Evolutionary conservation across 1,284 basidiomycete genomes (phyloP).

Genomic region (Ganoderma resinaceum): DNA sequence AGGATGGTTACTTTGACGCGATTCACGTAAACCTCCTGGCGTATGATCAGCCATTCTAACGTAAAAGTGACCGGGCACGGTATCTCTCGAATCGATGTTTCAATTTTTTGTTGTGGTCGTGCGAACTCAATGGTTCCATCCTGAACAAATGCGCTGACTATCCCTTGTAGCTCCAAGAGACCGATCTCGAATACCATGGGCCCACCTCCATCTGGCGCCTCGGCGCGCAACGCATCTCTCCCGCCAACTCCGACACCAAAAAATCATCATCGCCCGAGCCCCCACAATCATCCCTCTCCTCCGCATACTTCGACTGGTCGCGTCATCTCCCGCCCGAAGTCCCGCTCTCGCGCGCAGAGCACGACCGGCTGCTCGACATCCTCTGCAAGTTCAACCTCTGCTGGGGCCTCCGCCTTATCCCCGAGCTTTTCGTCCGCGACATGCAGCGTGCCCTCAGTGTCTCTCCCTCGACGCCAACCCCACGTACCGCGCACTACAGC

Average conservation of each 20-base stretch:
- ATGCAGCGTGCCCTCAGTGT: constrained; percentile 59
- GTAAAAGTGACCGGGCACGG: too few relatives aligned
- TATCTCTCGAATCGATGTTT: too few relatives aligned
- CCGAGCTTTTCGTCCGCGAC: constrained; percentile 63
- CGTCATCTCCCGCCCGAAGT: constrained; percentile 57
- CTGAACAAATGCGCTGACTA: neutral
- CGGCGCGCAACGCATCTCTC: constrained; percentile 36
- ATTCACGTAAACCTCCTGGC: too few relatives aligned
- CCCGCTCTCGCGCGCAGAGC: constrained; percentile 55
- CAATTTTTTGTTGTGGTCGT: too few relatives aligned
- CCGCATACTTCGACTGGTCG: constrained; percentile 61
- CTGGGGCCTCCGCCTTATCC: constrained; percentile 56
- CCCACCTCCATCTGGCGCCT: constrained; percentile 47
- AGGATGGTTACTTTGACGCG: too few relatives aligned
- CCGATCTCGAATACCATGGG: constrained; percentile 44
- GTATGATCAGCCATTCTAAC: too few relatives aligned
- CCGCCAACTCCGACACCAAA: constrained; percentile 26
- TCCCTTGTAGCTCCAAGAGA: constrained; percentile 39
- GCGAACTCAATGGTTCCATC: neutral
- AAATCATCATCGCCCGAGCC: constrained; percentile 26
- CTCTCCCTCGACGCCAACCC: constrained; percentile 51
- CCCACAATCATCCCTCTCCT: constrained; percentile 15
- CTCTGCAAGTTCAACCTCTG: constrained; percentile 67
- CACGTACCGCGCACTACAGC: constrained; percentile 67
- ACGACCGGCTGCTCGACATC: constrained; percentile 62